Percentiles rank a stretch among this genome's conserved stretches.
phyloP scores from a whole-genome alignment of 2,329 filamentous ascomycete species.

The Bipolaris bicolor region DNA sequence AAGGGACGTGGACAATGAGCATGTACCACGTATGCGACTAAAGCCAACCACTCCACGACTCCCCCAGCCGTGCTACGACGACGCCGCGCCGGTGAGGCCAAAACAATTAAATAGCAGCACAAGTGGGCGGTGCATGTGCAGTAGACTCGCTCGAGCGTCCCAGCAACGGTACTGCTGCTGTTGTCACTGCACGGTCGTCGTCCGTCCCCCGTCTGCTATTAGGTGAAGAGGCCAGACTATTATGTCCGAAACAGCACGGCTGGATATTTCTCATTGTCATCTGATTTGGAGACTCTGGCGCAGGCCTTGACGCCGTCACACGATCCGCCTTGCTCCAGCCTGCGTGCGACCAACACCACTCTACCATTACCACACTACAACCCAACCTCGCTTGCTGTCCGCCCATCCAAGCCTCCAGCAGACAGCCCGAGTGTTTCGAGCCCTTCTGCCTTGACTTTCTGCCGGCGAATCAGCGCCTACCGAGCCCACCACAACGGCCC shows the following conservation, averaged over 20 bases:
- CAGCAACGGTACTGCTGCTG: slow-evolving; percentile 5
- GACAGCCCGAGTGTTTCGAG: slow-evolving; percentile 25
- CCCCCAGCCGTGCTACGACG: background rate
- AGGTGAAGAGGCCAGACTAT: slow-evolving; percentile 35
- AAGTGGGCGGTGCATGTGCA: slow-evolving; percentile 15
- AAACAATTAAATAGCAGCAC: slow-evolving; percentile 19
- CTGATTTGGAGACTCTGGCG: slow-evolving; percentile 46
- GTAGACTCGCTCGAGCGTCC: slow-evolving; percentile 13
- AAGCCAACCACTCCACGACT: slow-evolving; percentile 3
- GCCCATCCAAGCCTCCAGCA: slow-evolving; percentile 22
- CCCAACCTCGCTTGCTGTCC: slow-evolving; percentile 1
- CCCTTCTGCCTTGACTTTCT: slow-evolving; percentile 22
- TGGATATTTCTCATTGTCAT: slow-evolving; percentile 35
- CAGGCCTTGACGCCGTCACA: slow-evolving; percentile 26
- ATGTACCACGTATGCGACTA: slow-evolving; percentile 28
- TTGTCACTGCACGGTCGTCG: slow-evolving; percentile 4
- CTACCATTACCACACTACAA: background rate
- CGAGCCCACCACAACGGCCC: slow-evolving; percentile 15
- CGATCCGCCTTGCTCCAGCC: background rate
- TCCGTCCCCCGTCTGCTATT: slow-evolving; percentile 12
- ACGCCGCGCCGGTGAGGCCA: slow-evolving; percentile 2
- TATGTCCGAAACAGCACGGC: slow-evolving; percentile 42
- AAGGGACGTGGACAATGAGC: slow-evolving; percentile 22
- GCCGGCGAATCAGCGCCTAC: slow-evolving; percentile 35
- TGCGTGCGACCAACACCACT: slow-evolving; percentile 1